These are phyloP conservation scores for Candida ponderosae DNA, from an alignment of 805 yeast genomes.

Conservation along the genomic window DNA sequence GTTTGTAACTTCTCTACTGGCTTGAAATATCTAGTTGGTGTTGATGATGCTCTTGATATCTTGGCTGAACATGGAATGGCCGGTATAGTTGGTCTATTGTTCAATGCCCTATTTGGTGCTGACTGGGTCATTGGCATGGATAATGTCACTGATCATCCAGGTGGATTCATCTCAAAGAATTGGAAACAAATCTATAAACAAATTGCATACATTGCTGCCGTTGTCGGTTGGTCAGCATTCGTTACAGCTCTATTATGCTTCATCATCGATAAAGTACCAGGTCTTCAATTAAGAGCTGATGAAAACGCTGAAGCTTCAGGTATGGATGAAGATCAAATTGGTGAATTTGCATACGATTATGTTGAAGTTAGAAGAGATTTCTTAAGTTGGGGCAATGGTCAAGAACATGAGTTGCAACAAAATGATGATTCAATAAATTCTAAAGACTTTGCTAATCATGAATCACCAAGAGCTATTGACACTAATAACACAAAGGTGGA, in stretches of 20 bases:
- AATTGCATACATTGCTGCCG: constrained; percentile 73
- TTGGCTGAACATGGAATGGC: constrained; percentile 99
- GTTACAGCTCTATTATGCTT: constrained; percentile 74
- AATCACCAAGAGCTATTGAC: not conserved
- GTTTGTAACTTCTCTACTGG: constrained; percentile 89
- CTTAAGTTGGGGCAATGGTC: constrained; percentile 35
- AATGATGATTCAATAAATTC: not conserved
- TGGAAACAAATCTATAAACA: constrained; percentile 90
- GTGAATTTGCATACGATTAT: constrained; percentile 97
- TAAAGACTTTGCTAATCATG: not conserved
- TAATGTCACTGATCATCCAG: constrained; percentile 72
- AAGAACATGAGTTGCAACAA: not conserved
- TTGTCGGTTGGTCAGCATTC: constrained; percentile 63
- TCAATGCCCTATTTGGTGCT: constrained; percentile 83
- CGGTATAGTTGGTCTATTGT: constrained; percentile 83
- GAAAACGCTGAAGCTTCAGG: constrained; percentile 86
- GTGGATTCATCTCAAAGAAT: constrained; percentile 91
- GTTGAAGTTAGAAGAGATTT: constrained; percentile 95
- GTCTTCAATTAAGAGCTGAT: constrained; percentile 68
- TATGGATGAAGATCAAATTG: constrained; percentile 94
- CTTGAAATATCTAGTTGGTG: constrained; percentile 67
- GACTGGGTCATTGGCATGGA: constrained; percentile 87
- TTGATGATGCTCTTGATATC: constrained; percentile 91
- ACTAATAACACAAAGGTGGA: not conserved
- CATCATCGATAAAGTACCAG: constrained; percentile 72